phyloP scores from a whole-genome alignment of 192 early-diverging fungal species.

The Chytriomyces sp. region DNA sequence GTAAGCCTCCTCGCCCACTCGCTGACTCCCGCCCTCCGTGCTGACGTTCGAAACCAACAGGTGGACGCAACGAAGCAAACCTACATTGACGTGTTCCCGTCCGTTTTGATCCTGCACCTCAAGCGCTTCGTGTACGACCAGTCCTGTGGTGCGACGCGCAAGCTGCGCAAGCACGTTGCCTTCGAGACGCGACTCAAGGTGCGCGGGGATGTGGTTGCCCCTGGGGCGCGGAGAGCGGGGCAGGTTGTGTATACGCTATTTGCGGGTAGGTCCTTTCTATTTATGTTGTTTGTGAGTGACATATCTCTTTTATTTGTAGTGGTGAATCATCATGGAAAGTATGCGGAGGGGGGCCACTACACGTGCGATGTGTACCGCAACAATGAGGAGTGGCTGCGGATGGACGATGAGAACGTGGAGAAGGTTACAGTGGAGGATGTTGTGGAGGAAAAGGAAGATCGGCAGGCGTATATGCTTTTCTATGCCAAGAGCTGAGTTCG shows the following conservation, averaged over 20 bases:
- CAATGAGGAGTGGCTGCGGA: conserved; percentile 78
- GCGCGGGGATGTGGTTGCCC: conserved; percentile 57
- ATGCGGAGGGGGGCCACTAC: conserved; percentile 92
- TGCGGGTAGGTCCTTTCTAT: conserved; percentile 52
- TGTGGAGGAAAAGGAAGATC: conserved; percentile 53
- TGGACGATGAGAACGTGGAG: conserved; percentile 86
- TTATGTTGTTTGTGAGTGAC: not conserved
- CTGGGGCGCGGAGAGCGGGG: conserved; percentile 23
- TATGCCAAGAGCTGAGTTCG: conserved; percentile 43
- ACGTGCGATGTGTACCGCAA: conserved; percentile 85
- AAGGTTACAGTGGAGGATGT: conserved; percentile 62
- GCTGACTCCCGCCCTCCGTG: no score
- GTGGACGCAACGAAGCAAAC: conserved; percentile 81
- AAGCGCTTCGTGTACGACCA: conserved; percentile 90
- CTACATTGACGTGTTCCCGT: conserved; percentile 79
- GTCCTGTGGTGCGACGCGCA: conserved; percentile 73
- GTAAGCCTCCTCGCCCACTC: no score
- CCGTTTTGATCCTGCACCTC: conserved; percentile 89
- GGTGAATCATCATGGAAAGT: conserved; percentile 92
- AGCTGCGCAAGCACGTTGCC: conserved; percentile 82
- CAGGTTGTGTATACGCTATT: conserved; percentile 69
- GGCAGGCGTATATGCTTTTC: conserved; percentile 80
- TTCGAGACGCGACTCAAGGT: conserved; percentile 72
- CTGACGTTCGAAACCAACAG: not conserved
- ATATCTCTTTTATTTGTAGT: conserved; percentile 43